Conservation (phyloP, 345 rosid genomes). For the Erodium maritimum region DNA sequence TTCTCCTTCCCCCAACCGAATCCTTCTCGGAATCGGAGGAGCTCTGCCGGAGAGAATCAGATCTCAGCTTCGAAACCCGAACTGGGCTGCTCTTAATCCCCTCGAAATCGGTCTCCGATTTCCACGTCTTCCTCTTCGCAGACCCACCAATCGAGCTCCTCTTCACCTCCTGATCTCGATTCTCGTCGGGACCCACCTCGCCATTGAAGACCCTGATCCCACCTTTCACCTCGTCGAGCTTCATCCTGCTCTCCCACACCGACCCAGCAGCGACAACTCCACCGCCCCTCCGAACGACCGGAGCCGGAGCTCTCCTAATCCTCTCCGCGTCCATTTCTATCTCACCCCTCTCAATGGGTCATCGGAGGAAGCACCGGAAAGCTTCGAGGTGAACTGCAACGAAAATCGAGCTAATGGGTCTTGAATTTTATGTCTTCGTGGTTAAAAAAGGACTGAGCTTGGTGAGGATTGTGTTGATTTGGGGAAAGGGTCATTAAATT, state of each 20-base stretch:
- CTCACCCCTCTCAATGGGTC: too few relatives aligned
- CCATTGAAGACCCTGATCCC: conserved; percentile 49
- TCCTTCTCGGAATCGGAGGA: conserved; percentile 13
- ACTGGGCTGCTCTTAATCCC: conserved; percentile 22
- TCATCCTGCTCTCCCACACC: conserved; percentile 85
- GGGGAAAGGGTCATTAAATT: too few relatives aligned
- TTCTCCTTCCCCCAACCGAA: background rate
- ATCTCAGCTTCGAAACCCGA: conserved; percentile 36
- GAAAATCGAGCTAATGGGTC: too few relatives aligned
- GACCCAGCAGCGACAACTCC: conserved; percentile 49
- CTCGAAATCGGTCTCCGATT: conserved; percentile 29
- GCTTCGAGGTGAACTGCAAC: too few relatives aligned
- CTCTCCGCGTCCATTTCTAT: conserved; percentile 6
- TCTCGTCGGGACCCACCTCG: conserved; percentile 8
- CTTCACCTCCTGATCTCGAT: conserved; percentile 12
- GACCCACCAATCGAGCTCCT: conserved; percentile 17
- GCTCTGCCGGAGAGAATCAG: conserved; percentile 13
- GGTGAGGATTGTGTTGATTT: too few relatives aligned
- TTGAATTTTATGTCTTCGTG: too few relatives aligned
- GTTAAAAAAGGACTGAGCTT: too few relatives aligned
- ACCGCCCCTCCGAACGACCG: conserved; percentile 14
- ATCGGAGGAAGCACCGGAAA: too few relatives aligned
- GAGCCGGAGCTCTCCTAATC: conserved; percentile 25
- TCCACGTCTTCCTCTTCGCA: conserved; percentile 59
- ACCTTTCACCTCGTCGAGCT: conserved; percentile 45